Percentiles rank a stretch among this genome's conserved stretches.
phyloP scores from a whole-genome alignment of 805 yeast species.

The Sugiyamaella chiloensis region DNA sequence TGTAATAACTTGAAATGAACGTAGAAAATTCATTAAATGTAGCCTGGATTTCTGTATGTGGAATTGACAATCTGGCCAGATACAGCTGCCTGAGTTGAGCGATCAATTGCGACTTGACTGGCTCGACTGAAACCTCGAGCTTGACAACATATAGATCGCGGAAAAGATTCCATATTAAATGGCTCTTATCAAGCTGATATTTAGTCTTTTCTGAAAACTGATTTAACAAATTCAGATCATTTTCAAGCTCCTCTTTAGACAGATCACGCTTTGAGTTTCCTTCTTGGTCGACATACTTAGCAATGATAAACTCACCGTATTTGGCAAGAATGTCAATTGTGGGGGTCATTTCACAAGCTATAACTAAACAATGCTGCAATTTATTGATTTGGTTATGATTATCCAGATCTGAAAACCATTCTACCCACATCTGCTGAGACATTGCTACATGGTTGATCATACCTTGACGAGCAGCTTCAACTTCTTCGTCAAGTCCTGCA shows the following conservation, averaged over 20 bases:
- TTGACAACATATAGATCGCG: neutral
- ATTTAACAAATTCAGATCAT: neutral
- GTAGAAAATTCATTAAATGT: conserved; percentile 31
- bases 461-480: neutral
- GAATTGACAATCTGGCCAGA: conserved; percentile 25
- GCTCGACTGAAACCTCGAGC: neutral
- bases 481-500: neutral
- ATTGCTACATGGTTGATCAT: conserved; percentile 1
- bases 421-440: conserved; percentile 6
- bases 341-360: neutral
- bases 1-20: conserved; percentile 25
- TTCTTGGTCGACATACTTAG: neutral
- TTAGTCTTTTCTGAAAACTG: neutral
- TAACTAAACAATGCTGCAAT: neutral
- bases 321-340: neutral
- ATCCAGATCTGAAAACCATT: conserved; percentile 3
- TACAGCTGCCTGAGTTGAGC: conserved; percentile 13
- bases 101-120: neutral
- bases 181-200: neutral
- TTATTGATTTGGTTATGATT: neutral
- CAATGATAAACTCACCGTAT: neutral
- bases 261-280: neutral
- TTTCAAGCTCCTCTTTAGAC: neutral
- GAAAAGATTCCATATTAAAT: neutral
- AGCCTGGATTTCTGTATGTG: conserved; percentile 25